phyloP scores from a whole-genome alignment of 192 early-diverging fungal genomes.

The Coemansia sp. region DNA sequence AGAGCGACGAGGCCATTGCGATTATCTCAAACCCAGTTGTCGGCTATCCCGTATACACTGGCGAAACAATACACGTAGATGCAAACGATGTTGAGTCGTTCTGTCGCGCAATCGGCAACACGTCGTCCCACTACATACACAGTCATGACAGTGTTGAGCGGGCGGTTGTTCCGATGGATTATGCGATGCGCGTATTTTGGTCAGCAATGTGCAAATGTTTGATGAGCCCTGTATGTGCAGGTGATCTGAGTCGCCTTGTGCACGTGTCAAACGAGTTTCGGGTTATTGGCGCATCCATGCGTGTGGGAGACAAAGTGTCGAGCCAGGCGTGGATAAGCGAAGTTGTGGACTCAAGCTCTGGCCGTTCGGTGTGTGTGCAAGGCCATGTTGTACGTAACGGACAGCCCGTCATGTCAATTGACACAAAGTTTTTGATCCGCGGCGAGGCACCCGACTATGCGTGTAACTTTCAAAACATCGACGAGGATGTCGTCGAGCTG shows the following conservation, averaged over 20 bases:
- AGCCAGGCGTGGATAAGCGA: conserved; percentile 76
- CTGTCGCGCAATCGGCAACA: conserved; percentile 72
- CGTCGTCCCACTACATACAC: conserved; percentile 54
- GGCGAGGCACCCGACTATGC: conserved; percentile 71
- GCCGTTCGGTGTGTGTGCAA: conserved; percentile 82
- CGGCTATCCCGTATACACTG: neutral
- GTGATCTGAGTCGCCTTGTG: conserved; percentile 81
- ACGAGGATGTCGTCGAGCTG: conserved; percentile 73
- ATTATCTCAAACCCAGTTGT: conserved; percentile 7
- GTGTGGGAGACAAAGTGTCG: conserved; percentile 53
- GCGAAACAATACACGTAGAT: neutral
- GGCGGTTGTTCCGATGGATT: conserved; percentile 75
- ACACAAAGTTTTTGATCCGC: conserved; percentile 83
- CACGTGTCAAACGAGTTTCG: conserved; percentile 89
- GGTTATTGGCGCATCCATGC: conserved; percentile 59
- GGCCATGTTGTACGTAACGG: conserved; percentile 61
- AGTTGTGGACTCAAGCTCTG: conserved; percentile 74
- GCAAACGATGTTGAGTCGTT: conserved; percentile 72
- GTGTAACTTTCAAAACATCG: conserved; percentile 72
- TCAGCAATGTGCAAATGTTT: conserved; percentile 83
- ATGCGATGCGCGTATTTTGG: conserved; percentile 89
- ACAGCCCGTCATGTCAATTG: conserved; percentile 70
- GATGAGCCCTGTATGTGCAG: conserved; percentile 83
- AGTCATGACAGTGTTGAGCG: neutral
- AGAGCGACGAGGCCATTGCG: conserved; percentile 4